Evolutionary conservation across 139 green algal genomes (phyloP), one percentile per base, ranked within the genome.

Genomic region (Chlorella sp.): DNA sequence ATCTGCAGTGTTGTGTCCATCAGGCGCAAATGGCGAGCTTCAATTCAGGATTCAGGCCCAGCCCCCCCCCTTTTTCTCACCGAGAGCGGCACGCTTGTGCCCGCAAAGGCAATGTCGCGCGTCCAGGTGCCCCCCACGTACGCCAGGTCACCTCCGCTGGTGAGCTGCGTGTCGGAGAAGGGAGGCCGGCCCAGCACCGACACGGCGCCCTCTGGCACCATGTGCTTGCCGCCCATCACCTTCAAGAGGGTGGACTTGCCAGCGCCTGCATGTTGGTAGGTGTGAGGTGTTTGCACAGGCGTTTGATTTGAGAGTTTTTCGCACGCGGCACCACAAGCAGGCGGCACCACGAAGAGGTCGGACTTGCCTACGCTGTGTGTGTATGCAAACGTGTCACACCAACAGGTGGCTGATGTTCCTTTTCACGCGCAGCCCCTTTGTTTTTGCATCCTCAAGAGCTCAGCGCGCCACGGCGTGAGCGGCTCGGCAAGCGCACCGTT

Each of bases 81-180:
- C 73, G 88, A 84, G 5, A 98, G 77, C 5, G 94, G 92, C 4
- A 98, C 79, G 72, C 83, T 85, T 72, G 88, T 92, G 32, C 92
- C 92, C 1, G 92, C 94, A 77, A 97, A 97, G 17, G 94, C 95
- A 31, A 99, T 83, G 81, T 98, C 92, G 0, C 91, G 79, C 65
- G 89, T 87, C 95, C 95, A 99, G 75, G 90, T 95, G 61, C 94
- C 93, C 1, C 95, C 95, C 31, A 99, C 75, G 74, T 99, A 99
- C 2, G 89, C 77, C 27, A 99, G 79, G 1, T 88, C 76, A 2
- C 95, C 95, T 33, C 60, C 79, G 64, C 75, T 89, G 22, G 91
- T 95, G 2, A 99, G 86, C 31, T 79, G 31, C 24, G 89, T 97
- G 74, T 93, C 87, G 71, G 98, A 93, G 84, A 99, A 99, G 51